Conservation (phyloP, 2,329 filamentous ascomycete genomes). For the Stemphylium beticola region DNA sequence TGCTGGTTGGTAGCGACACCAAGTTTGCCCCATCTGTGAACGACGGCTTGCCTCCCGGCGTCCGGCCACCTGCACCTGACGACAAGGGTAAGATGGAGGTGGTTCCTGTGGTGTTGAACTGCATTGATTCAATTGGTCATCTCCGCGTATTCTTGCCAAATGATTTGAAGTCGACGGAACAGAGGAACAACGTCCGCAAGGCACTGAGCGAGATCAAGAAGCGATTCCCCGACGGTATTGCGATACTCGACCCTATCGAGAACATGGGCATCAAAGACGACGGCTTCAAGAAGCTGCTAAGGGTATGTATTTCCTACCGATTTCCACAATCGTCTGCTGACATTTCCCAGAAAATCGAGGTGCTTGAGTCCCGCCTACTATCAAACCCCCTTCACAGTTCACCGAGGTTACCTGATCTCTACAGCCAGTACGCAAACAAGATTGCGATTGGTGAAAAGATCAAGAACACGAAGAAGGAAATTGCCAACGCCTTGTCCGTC, state of each 20-base stretch:
- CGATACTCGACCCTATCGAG: conserved; percentile 89
- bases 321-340: conserved; percentile 14
- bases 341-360: conserved; percentile 82
- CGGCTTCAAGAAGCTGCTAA: conserved; percentile 86
- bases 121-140: conserved; percentile 83
- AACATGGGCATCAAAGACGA: conserved; percentile 96
- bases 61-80: conserved; percentile 65
- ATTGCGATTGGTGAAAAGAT: conserved; percentile 77
- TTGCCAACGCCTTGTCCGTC: conserved; percentile 82
- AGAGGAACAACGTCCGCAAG: conserved; percentile 72
- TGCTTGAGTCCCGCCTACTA: conserved; percentile 87
- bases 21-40: conserved; percentile 64
- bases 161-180: conserved; percentile 71
- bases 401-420: conserved; percentile 80
- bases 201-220: conserved; percentile 78
- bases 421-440: conserved; percentile 86
- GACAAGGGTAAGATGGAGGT: conserved; percentile 77
- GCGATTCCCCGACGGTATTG: conserved; percentile 90
- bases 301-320: conserved; percentile 51
- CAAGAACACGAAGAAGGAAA: conserved; percentile 86
- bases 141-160: conserved; percentile 83
- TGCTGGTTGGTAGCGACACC: conserved; percentile 65
- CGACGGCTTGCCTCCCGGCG: conserved; percentile 68
- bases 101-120: conserved; percentile 84
- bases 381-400: conserved; percentile 92